phyloP scores from a whole-genome alignment of 352 stramenopile species.

The Globisporangium spinosum region DNA sequence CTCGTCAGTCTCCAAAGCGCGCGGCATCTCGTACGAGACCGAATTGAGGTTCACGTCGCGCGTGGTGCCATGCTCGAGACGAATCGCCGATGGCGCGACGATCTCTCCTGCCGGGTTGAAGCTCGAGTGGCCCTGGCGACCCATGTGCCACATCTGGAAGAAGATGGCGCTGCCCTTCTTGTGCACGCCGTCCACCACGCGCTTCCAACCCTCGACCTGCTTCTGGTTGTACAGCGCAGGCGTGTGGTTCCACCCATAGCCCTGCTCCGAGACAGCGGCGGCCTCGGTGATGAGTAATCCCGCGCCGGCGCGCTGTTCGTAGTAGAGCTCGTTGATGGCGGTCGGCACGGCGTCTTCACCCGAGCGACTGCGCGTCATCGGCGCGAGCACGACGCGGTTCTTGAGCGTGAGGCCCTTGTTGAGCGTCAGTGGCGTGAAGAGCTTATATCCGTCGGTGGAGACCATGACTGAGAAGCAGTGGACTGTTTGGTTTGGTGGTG shows the following conservation, averaged over 20 bases:
- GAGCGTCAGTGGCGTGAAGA: conserved; percentile 7
- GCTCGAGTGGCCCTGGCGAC: conserved; percentile 39
- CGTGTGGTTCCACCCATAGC: conserved; percentile 15
- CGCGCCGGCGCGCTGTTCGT: conserved; percentile 22
- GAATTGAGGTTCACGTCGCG: not conserved
- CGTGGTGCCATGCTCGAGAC: conserved; percentile 15
- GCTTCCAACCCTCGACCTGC: conserved; percentile 4
- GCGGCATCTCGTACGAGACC: not conserved
- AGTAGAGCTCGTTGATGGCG: conserved; percentile 38
- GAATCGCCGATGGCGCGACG: not conserved
- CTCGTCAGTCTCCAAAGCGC: not conserved
- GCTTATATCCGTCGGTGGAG: conserved; percentile 7
- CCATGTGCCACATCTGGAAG: conserved; percentile 63
- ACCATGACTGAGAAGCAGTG: not conserved
- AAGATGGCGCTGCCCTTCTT: conserved; percentile 40
- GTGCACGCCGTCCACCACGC: conserved; percentile 35
- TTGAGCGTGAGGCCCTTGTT: conserved; percentile 21
- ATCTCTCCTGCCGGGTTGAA: conserved; percentile 7
- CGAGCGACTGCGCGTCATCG: conserved; percentile 20
- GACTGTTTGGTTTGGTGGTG: not conserved
- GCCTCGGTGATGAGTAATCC: conserved; percentile 32
- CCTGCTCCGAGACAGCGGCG: conserved; percentile 8
- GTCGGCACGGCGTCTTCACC: conserved; percentile 1
- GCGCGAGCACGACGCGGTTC: conserved; percentile 31
- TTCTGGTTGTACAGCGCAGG: conserved; percentile 26